Evolutionary conservation across 2,329 filamentous ascomycete genomes (phyloP).

Genomic region (Massarina eburnea): DNA sequence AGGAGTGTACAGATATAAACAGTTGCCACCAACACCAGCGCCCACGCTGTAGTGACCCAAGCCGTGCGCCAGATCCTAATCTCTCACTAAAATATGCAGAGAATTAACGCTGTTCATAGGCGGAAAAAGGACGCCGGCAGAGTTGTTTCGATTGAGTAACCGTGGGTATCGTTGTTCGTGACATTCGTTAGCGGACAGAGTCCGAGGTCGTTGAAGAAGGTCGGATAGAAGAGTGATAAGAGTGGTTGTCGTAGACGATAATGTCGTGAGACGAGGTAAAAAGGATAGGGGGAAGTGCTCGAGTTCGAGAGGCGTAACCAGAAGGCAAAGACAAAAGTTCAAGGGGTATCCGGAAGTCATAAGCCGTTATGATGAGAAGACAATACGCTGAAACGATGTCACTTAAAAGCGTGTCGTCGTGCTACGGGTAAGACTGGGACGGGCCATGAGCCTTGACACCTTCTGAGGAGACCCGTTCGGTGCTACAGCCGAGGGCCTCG

Average conservation of each 20-base stretch:
- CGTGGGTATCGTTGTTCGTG: conserved; percentile 44
- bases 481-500: conserved; percentile 32
- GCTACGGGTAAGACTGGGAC: conserved; percentile 33
- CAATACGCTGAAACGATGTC: background rate
- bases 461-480: conserved; percentile 40
- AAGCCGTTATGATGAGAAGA: background rate
- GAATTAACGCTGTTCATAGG: background rate
- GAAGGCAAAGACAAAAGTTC: conserved; percentile 2
- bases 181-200: conserved; percentile 29
- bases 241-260: background rate
- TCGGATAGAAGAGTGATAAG: background rate
- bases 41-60: background rate
- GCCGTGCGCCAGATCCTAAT: conserved; percentile 17
- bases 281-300: background rate
- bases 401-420: conserved; percentile 37
- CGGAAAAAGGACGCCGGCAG: background rate
- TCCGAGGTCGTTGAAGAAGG: conserved; percentile 7
- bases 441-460: conserved; percentile 20
- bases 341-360: background rate
- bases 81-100: too few relatives aligned
- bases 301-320: conserved; percentile 4
- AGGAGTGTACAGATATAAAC: conserved; percentile 14
- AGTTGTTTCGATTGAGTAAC: background rate
- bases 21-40: background rate
- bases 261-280: background rate